A percentile compares a stretch with the other conserved stretches of the same genome.
These are phyloP conservation scores for Tilletia setariae DNA, from an alignment of 1,284 basidiomycete species.

Conservation along the genomic window DNA sequence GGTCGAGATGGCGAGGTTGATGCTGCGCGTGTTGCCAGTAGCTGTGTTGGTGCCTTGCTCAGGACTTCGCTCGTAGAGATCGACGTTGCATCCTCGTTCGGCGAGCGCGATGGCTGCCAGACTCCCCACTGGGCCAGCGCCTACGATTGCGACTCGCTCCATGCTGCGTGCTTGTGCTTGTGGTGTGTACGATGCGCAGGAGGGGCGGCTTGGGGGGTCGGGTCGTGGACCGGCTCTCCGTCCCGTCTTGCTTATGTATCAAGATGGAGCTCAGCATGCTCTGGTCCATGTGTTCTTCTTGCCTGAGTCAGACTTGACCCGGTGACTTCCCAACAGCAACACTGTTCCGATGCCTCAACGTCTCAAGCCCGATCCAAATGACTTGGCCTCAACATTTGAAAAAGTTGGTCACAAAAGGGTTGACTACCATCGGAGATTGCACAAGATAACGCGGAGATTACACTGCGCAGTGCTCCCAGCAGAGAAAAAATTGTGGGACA, in stretches of 20 bases:
- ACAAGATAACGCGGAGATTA: too few relatives aligned
- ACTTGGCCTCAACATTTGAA: too few relatives aligned
- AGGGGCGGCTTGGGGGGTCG: background rate
- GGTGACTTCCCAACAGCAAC: background rate
- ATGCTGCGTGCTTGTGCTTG: background rate
- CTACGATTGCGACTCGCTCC: conserved; percentile 59
- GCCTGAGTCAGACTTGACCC: background rate
- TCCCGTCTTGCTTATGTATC: background rate
- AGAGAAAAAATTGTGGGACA: too few relatives aligned
- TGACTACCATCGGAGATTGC: too few relatives aligned
- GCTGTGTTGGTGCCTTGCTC: conserved; percentile 48
- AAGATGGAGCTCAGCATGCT: background rate
- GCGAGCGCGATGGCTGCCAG: conserved; percentile 81
- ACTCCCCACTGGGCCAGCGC: conserved; percentile 92
- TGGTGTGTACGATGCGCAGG: background rate
- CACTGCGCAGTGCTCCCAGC: too few relatives aligned
- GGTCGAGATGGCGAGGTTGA: conserved; percentile 93
- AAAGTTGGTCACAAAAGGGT: too few relatives aligned
- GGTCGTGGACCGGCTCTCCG: background rate
- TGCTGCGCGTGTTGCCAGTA: conserved; percentile 63
- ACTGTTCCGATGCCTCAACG: background rate
- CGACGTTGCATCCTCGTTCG: conserved; percentile 81
- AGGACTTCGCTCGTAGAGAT: conserved; percentile 83
- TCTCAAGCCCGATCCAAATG: too few relatives aligned
- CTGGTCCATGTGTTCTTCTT: too few relatives aligned